A percentile compares a stretch with the other conserved stretches of the same genome.
phyloP scores from a whole-genome alignment of 1,284 basidiomycete genomes.

The Entoloma clypeatum region DNA sequence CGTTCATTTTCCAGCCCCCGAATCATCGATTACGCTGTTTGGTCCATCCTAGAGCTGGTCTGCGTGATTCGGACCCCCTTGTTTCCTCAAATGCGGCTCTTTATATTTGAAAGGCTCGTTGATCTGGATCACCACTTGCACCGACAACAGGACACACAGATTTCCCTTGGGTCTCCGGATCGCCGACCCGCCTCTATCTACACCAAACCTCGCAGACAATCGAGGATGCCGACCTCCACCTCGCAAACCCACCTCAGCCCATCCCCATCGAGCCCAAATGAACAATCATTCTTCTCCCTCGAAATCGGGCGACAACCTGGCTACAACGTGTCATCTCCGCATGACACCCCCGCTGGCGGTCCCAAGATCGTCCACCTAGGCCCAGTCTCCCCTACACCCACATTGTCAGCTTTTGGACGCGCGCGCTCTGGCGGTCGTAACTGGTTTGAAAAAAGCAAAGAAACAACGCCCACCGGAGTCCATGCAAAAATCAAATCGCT shows the following conservation, averaged over 20 bases:
- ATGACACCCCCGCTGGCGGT: slow-evolving; percentile 28
- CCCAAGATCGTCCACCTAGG: slow-evolving; percentile 63
- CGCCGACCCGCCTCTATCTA: slow-evolving; percentile 42
- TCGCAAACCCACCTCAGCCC: slow-evolving; percentile 42
- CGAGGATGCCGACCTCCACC: slow-evolving; percentile 46
- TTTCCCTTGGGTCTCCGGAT: slow-evolving; percentile 29
- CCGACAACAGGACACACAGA: slow-evolving; percentile 24
- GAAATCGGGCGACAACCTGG: slow-evolving; percentile 39
- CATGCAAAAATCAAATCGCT: slow-evolving; percentile 47
- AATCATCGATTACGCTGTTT: slow-evolving; percentile 69
- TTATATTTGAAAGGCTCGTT: slow-evolving; percentile 58
- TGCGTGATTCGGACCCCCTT: slow-evolving; percentile 63
- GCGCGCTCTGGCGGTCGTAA: slow-evolving; percentile 33
- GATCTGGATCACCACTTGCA: slow-evolving; percentile 48
- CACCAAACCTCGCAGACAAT: slow-evolving; percentile 44
- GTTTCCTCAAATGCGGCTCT: slow-evolving; percentile 58
- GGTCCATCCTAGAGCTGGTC: slow-evolving; percentile 70
- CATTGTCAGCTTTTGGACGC: slow-evolving; percentile 34
- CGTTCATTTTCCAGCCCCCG: slow-evolving; percentile 40
- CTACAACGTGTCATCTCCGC: slow-evolving; percentile 37
- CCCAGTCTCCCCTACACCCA: slow-evolving; percentile 41
- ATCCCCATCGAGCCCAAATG: slow-evolving; percentile 18
- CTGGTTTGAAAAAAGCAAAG: too few relatives aligned
- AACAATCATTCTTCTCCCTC: slow-evolving; percentile 19
- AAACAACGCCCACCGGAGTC: too few relatives aligned